Conservation (phyloP, 768 basidiomycete species). For the Suillus brevipes region DNA sequence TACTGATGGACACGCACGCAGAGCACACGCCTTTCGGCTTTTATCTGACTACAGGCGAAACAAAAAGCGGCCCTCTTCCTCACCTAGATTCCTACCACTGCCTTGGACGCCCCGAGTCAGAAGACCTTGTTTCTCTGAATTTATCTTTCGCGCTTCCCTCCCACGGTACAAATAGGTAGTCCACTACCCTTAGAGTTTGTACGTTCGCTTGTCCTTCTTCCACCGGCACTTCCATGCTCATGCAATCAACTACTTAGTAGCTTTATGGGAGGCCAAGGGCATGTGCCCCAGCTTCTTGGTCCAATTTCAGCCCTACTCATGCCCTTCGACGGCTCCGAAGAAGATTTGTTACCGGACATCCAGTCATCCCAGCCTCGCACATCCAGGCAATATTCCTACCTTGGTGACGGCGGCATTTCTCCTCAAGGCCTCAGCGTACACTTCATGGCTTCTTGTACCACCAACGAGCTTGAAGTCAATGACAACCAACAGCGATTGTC, state of each 20-base stretch:
- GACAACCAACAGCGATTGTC: conserved; percentile 22
- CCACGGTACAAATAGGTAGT: conserved; percentile 9
- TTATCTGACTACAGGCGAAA: conserved; percentile 25
- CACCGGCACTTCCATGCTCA: background rate
- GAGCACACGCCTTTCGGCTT: conserved; percentile 27
- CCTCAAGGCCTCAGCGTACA: conserved; percentile 21
- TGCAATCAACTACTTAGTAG: background rate
- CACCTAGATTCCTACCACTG: background rate
- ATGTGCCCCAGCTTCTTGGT: background rate
- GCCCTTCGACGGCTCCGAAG: conserved; percentile 16
- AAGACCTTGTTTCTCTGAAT: background rate
- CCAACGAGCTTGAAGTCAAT: conserved; percentile 27
- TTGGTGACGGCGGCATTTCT: conserved; percentile 5
- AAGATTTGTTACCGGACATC: conserved; percentile 21
- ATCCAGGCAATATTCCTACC: conserved; percentile 17
- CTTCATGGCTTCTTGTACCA: conserved; percentile 28
- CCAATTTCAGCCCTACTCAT: background rate
- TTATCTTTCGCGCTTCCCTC: conserved; percentile 1
- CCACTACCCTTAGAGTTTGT: background rate
- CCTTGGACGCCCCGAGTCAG: background rate
- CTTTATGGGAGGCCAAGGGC: conserved; percentile 3
- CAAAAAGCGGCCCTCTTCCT: background rate
- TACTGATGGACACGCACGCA: conserved; percentile 22
- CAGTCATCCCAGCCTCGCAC: conserved; percentile 17
- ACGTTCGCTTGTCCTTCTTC: background rate